Evolutionary conservation across 2,329 filamentous ascomycete species (phyloP), one percentile per base, ranked within the genome.

Genomic region (Exserohilum rostratum): DNA sequence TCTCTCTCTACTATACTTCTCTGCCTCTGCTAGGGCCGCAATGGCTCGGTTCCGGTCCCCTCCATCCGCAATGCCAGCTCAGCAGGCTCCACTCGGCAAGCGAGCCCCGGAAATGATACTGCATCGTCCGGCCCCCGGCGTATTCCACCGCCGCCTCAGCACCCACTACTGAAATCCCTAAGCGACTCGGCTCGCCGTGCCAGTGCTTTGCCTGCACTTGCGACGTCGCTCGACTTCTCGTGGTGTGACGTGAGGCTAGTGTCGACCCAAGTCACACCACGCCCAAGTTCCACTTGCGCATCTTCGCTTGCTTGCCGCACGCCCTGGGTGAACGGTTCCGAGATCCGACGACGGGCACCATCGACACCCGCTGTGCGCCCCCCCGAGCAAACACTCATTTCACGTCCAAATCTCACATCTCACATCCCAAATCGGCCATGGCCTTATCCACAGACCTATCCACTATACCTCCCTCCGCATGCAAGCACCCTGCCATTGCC

Each of bases 181-280:
- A 37, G 45, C 57, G 44, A 55, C 34, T 29, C 58, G 49, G 51
- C 37, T 39, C 42, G 51, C 63, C 63, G 62, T 60, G 65, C 61
- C 63, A 63, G 65, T 37, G 27, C 20, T 45, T 42, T 30, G 44
- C 30, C 17, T 50, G 50, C 35, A 47, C 27, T 46, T 51, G 48
- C 52, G 47, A 34, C 40, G 37, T 25, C 48, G 55, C 46, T 50
- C 47, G 39, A 58, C 46, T 39, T 48, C 52, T 62, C 53, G 60
- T 62, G 50, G 60, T 60, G 49, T 48, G 45, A 59, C 55, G 30
- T 47, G 29, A 40, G 29, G 40, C 50, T 46, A 39, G 48, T 46
- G 31, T 17, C 30, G 57, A 38, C 15, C 20, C 10, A 72, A 76
- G 6, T 80, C 60, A 65, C 54, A 55, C 55, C 53, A 60, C 50